phyloP scores from a whole-genome alignment of 2,329 filamentous ascomycete genomes.

The Alternaria conjuncta region DNA sequence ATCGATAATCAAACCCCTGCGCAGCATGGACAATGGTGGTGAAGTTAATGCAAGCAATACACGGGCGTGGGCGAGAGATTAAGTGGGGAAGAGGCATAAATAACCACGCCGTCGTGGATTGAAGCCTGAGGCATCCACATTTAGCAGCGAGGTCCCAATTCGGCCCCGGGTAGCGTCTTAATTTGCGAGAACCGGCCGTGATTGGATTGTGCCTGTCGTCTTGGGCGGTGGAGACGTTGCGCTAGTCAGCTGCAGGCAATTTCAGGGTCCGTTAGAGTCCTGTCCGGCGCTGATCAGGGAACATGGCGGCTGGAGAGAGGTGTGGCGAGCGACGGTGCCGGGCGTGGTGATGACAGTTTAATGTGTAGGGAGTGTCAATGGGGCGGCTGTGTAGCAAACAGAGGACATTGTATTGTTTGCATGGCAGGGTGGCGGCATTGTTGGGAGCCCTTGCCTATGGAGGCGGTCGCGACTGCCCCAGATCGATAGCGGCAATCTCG shows the following conservation, averaged over 20 bases:
- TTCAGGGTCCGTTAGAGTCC: conserved; percentile 7
- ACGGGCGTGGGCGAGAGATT: background rate
- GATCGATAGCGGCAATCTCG: conserved; percentile 19
- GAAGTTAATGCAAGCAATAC: background rate
- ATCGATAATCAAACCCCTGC: background rate
- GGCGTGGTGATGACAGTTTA: background rate
- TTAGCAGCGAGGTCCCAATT: background rate
- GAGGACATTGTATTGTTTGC: background rate
- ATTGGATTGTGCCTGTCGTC: conserved; percentile 2
- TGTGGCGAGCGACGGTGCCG: background rate
- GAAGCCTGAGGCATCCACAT: background rate
- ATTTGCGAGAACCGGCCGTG: background rate
- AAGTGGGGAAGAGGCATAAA: background rate
- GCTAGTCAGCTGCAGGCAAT: conserved; percentile 7
- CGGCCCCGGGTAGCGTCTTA: background rate
- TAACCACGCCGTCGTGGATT: background rate
- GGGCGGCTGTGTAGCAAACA: background rate
- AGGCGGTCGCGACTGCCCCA: conserved; percentile 10
- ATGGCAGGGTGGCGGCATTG: background rate
- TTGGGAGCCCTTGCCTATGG: background rate
- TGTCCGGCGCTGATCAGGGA: background rate
- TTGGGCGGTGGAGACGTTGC: background rate
- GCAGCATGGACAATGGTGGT: background rate
- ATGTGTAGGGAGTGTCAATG: background rate
- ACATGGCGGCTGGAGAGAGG: conserved; percentile 2